Conservation (phyloP, 495 filamentous ascomycete genomes). For the Articulospora tetracladia region DNA sequence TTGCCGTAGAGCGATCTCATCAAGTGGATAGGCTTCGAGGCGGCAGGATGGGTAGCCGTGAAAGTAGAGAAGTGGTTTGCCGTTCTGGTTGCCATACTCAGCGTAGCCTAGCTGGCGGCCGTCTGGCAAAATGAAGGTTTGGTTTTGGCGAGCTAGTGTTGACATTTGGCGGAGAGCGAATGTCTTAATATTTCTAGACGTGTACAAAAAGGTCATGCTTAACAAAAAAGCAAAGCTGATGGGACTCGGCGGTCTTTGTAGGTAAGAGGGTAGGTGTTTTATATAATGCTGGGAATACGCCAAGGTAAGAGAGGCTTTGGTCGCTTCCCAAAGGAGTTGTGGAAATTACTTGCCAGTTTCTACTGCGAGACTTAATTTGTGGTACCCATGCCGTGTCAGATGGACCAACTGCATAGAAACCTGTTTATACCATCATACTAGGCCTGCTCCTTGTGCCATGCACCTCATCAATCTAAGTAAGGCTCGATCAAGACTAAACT, state of each 20-base stretch:
- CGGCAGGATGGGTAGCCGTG: slow-evolving; percentile 12
- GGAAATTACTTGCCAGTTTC: too few relatives aligned
- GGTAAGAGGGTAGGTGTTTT: not conserved
- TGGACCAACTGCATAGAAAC: too few relatives aligned
- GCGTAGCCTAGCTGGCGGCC: slow-evolving; percentile 15
- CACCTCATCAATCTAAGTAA: too few relatives aligned
- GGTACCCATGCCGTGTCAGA: too few relatives aligned
- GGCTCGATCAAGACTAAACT: too few relatives aligned
- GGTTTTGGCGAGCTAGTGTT: not conserved
- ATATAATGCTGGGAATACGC: not conserved
- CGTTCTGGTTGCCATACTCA: slow-evolving; percentile 9
- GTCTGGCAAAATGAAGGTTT: slow-evolving; percentile 11
- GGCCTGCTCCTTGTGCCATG: too few relatives aligned
- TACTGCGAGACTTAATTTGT: too few relatives aligned
- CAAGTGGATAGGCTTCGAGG: slow-evolving; percentile 3
- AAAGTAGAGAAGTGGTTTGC: slow-evolving; percentile 2
- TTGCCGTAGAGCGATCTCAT: not conserved
- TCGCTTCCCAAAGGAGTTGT: not conserved
- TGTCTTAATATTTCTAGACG: not conserved
- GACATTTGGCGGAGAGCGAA: not conserved
- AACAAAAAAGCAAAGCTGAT: not conserved
- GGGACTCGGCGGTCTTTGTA: not conserved
- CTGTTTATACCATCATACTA: too few relatives aligned
- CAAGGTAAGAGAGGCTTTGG: not conserved
- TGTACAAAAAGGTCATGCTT: not conserved